A percentile compares a stretch with the other conserved stretches of the same genome.
These are phyloP conservation scores for Ajuga chamaepitys DNA, from an alignment of 257 asterid species.

Conservation along the genomic window DNA sequence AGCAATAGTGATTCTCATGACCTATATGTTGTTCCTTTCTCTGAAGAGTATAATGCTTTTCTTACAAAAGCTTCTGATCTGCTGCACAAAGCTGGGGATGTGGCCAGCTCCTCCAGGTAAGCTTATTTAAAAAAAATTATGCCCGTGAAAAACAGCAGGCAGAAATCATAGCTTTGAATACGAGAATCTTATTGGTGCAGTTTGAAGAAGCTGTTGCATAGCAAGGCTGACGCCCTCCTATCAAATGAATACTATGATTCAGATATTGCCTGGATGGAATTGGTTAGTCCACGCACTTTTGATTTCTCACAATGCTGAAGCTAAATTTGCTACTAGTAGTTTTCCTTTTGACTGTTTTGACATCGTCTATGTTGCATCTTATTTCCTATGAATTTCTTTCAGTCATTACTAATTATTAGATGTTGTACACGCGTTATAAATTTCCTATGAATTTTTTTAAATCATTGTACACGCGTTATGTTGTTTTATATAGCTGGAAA, in stretches of 20 bases:
- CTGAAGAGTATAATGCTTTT: slow-evolving; percentile 54
- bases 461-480: too few species aligned
- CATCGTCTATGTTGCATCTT: background rate
- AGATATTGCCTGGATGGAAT: slow-evolving; percentile 97
- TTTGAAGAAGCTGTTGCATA: slow-evolving; percentile 77
- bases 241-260: slow-evolving; percentile 94
- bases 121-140: slow-evolving; percentile 4
- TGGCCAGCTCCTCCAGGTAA: slow-evolving; percentile 64
- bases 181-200: slow-evolving; percentile 44
- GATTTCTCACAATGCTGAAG: background rate
- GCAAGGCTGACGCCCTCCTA: slow-evolving; percentile 86
- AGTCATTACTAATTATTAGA: background rate
- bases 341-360: background rate
- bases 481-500: too few species aligned
- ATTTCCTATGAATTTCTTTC: background rate
- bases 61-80: slow-evolving; percentile 72
- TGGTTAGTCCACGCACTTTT: slow-evolving; percentile 47
- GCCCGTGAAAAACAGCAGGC: background rate
- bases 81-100: slow-evolving; percentile 77
- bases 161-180: background rate
- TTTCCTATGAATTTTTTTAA: too few species aligned
- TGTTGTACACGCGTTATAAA: too few species aligned
- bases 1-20: slow-evolving; percentile 39
- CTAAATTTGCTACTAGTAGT: slow-evolving; percentile 3
- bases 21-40: slow-evolving; percentile 69